Base-by-base conservation (phyloP, 805 yeast species). In the Lipomyces sp. region DNA sequence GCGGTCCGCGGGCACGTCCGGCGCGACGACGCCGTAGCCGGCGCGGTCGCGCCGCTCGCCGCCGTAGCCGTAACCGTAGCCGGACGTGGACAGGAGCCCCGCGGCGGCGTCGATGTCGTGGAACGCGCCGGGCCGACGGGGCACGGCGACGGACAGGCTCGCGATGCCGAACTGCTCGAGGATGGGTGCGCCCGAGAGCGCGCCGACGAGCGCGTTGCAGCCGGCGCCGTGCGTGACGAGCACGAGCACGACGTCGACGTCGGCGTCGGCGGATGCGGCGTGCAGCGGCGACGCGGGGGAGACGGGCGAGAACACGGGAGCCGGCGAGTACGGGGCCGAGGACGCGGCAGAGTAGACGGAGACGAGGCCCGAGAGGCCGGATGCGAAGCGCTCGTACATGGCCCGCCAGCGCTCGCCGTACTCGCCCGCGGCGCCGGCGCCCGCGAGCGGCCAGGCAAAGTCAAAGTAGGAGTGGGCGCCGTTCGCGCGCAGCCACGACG, bases 221-320 rank as follows among this genome's bases (percentile, higher is more conserved):
- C 70, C 65, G 4, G 73, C 71, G 2, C 73, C 73, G 45, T 69
- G 73, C 21, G 73, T 65, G 10, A 69, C 72, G 7, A 68, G 46
- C 2, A 68, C 45, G 10, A 68, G 46, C 5, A 63, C 54, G 3
- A 39, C 28, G 38, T 58, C 51, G 4, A 32, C 29, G 22, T 16
- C 38, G 16, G 23, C 51, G 4, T 26, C 29, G 22, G 14, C 38
- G 16, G 23, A 46, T 26, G 52, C 41, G 22, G 11, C 11, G 8
- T 16, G 8, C 22, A 19, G 22, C 8, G 13, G 8, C 11, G 38
- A 19, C 31, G 51, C 39, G 4, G 44, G 42, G 23, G 43, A 44
- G 22, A 51, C 36, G n/a, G 40, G 44, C 14, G 58, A 50, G 47
- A 66, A 65, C 45, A 41, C 52, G n/a, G 45, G 51, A 8, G 65